Conservation (phyloP, 768 basidiomycete species). For the Leccinum longicurvipes region DNA sequence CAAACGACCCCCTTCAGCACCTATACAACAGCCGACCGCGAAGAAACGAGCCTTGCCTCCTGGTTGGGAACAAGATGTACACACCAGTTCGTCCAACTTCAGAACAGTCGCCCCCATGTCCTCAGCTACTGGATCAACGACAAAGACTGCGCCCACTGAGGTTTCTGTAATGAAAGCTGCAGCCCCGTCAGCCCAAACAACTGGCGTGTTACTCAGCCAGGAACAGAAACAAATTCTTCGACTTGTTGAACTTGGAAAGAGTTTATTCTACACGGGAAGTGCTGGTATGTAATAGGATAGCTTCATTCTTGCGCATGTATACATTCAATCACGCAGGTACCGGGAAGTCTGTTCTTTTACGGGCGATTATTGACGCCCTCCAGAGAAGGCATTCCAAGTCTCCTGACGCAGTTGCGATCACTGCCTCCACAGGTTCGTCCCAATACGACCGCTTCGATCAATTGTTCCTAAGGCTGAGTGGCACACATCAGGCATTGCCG, state of each 20-base stretch:
- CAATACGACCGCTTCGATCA: neutral
- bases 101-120: slow-evolving; percentile 10
- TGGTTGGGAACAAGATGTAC: slow-evolving; percentile 41
- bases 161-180: neutral
- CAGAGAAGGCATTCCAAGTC: slow-evolving; percentile 49
- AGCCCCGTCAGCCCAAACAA: slow-evolving; percentile 21
- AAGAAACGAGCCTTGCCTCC: slow-evolving; percentile 59
- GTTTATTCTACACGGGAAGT: slow-evolving; percentile 94
- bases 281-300: slow-evolving; percentile 61
- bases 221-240: slow-evolving; percentile 85
- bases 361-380: slow-evolving; percentile 83
- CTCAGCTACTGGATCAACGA: slow-evolving; percentile 11
- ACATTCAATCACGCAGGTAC: slow-evolving; percentile 58
- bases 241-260: slow-evolving; percentile 69
- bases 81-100: slow-evolving; percentile 37
- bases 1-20: slow-evolving; percentile 31
- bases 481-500: slow-evolving; percentile 69
- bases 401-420: slow-evolving; percentile 82
- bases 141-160: slow-evolving; percentile 6
- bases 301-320: slow-evolving; percentile 17
- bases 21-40: slow-evolving; percentile 27
- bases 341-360: slow-evolving; percentile 91
- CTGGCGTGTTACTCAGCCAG: slow-evolving; percentile 64
- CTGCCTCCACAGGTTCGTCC: slow-evolving; percentile 81
- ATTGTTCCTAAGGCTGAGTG: neutral